Percentiles rank a stretch among this genome's conserved stretches.
These are phyloP conservation scores for Ophiocordyceps camponoti-saundersi DNA, from an alignment of 2,329 filamentous ascomycete genomes.

Conservation along the genomic window DNA sequence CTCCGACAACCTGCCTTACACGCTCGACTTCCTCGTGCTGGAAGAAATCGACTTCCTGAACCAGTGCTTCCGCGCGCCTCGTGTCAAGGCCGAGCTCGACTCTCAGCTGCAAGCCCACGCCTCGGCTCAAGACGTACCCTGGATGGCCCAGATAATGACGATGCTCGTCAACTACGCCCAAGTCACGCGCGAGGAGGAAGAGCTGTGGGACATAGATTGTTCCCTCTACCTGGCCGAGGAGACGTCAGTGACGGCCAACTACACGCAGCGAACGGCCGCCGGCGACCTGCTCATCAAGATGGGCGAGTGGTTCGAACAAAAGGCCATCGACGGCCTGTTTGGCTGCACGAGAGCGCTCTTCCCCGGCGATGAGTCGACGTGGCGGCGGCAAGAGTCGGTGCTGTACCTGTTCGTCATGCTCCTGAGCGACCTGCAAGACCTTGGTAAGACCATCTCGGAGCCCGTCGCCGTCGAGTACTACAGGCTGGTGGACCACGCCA, in stretches of 20 bases:
- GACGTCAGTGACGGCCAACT: slow-evolving; percentile 86
- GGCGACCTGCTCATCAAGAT: slow-evolving; percentile 86
- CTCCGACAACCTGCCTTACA: slow-evolving; percentile 81
- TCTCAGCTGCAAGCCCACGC: slow-evolving; percentile 50
- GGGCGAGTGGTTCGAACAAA: slow-evolving; percentile 70
- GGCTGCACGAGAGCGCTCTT: slow-evolving; percentile 63
- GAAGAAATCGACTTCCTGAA: slow-evolving; percentile 94
- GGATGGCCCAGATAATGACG: slow-evolving; percentile 79
- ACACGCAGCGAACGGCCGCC: slow-evolving; percentile 83
- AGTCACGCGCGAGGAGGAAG: slow-evolving; percentile 84
- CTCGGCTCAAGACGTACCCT: slow-evolving; percentile 48
- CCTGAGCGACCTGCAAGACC: slow-evolving; percentile 67
- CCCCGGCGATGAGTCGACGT: slow-evolving; percentile 28
- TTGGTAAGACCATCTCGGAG: slow-evolving; percentile 50
- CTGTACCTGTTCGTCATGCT: slow-evolving; percentile 77
- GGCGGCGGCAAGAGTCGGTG: slow-evolving; percentile 58
- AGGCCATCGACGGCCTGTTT: slow-evolving; percentile 63
- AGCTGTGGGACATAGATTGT: slow-evolving; percentile 90
- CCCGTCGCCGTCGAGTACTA: slow-evolving; percentile 59
- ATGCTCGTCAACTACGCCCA: slow-evolving; percentile 73
- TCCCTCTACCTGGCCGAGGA: slow-evolving; percentile 93
- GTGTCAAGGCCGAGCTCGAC: slow-evolving; percentile 79
- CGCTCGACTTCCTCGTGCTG: slow-evolving; percentile 79
- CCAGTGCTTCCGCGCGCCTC: slow-evolving; percentile 71
- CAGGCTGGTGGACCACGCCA: slow-evolving; percentile 63